Base-by-base conservation (phyloP, 2,329 filamentous ascomycete genomes). In the Cytospora leucostoma region DNA sequence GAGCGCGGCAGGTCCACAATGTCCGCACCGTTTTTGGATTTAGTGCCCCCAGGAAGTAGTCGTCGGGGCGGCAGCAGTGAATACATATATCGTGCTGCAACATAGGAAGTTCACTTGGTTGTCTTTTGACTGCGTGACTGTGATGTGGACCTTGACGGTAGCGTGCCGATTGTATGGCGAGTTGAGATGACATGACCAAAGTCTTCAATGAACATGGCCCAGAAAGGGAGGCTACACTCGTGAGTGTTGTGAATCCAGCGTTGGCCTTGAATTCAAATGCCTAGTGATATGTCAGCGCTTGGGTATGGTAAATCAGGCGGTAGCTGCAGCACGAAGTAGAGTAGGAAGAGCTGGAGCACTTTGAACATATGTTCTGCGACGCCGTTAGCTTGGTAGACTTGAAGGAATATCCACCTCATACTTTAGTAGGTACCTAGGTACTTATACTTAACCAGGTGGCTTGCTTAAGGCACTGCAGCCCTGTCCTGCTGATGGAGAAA, bases 51-150 rank as follows among this genome's bases (percentile, higher is more conserved):
- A 38, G 32, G 11, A 47, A n/a, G 34, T 44, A 35, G 49, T 61
- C 34, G 49, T 61, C 34, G 47, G 53, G 52, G 52, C 21, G 15
- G 62, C 62, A 57, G 57, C 50, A 56, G 47, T 56, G 47, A 47
- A 38, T 38, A 44, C 27, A 34, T 50, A 38, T 34, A n/a, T 35
- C 35, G 11, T 50, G 56, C 56, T 58, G 56, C 44, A 47, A 19
- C 12, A 47, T 58, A n/a, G 8, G 4, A 19, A 7, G 33, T 47
- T n/a, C 44, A 15, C 32, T 50, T 50, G 13, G 12, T 32, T 13
- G 8, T 6, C 35, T 40, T 7, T 19, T 33, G 32, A 19, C 32
- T 12, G 7, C 5, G n/a, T 19, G 32, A 38, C 17, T 17, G 32
- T 4, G n/a, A 19, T n/a, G 40, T 44, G 17, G 8, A 19, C n/a